Evolutionary conservation across 2,329 filamentous ascomycete species (phyloP).

Genomic region (Cephalotrichum gorgonifer): DNA sequence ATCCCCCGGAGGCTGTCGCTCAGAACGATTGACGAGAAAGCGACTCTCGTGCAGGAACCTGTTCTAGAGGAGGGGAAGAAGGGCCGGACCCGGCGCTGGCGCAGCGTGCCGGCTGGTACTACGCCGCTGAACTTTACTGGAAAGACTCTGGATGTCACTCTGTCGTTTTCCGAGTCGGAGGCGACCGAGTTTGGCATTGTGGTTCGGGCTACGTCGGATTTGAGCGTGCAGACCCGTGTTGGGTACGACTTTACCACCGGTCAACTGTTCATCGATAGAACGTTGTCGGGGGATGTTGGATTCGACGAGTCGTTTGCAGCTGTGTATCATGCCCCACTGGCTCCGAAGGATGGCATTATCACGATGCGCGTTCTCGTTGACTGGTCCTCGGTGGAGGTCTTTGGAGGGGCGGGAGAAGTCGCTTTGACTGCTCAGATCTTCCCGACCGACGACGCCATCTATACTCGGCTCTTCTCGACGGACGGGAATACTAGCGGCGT

Average conservation of each 20-base stretch:
- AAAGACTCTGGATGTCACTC: constrained; percentile 3
- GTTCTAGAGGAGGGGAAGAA: neutral
- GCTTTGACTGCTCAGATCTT: constrained; percentile 3
- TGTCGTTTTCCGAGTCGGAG: constrained; percentile 3
- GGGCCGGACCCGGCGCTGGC: neutral
- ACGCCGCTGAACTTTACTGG: constrained; percentile 2
- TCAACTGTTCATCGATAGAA: constrained; percentile 2
- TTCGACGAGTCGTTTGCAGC: constrained; percentile 4
- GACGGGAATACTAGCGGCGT: neutral
- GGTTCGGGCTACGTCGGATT: constrained; percentile 2
- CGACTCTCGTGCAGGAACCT: constrained; percentile 1
- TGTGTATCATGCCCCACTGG: constrained; percentile 2
- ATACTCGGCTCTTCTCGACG: constrained; percentile 1
- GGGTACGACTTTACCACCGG: constrained; percentile 3
- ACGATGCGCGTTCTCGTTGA: constrained; percentile 4
- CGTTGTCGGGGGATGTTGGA: neutral
- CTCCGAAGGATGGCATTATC: neutral
- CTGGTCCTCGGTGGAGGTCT: constrained; percentile 6
- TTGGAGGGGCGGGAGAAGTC: constrained; percentile 2
- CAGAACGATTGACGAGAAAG: neutral
- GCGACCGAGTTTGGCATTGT: constrained; percentile 4
- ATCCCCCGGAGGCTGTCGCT: constrained; percentile 3
- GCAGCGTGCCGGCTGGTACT: neutral
- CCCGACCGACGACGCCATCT: constrained; percentile 1
- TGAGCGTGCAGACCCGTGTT: constrained; percentile 2